A percentile compares a stretch with the other conserved stretches of the same genome.
phyloP scores from a whole-genome alignment of 768 basidiomycete genomes.

The Tremella fuciformis region DNA sequence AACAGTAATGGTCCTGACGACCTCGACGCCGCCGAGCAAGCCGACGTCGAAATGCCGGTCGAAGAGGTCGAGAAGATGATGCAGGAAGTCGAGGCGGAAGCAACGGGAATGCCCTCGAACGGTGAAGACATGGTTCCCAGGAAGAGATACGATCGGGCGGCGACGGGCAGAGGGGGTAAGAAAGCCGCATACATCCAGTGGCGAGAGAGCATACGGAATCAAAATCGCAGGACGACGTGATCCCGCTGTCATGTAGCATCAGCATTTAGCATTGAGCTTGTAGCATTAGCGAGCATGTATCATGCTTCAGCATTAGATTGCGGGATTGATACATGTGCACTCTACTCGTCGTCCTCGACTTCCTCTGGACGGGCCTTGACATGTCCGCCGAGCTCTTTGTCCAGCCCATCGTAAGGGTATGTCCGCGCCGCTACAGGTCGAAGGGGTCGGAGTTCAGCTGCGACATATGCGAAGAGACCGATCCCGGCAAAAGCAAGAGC shows the following conservation, averaged over 20 bases:
- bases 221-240: too few species aligned
- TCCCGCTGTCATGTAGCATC: too few species aligned
- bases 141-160: too few species aligned
- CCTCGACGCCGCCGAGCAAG: neutral
- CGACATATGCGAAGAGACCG: constrained; percentile 43
- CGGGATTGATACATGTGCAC: neutral
- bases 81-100: too few species aligned
- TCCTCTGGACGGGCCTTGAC: constrained; percentile 29
- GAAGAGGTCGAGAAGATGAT: too few species aligned
- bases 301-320: neutral
- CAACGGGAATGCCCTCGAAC: too few species aligned
- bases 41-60: too few species aligned
- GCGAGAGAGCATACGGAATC: too few species aligned
- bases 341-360: constrained; percentile 39
- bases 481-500: constrained; percentile 44
- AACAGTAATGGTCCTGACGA: neutral
- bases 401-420: constrained; percentile 52
- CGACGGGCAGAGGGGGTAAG: too few species aligned
- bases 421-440: constrained; percentile 39
- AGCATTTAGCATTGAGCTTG: too few species aligned
- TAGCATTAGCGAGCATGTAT: neutral
- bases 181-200: too few species aligned
- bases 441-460: constrained; percentile 36
- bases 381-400: constrained; percentile 48
- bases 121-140: too few species aligned